Base-by-base conservation (phyloP, 176 grass and related monocot species). In the Musa acuminata region DNA sequence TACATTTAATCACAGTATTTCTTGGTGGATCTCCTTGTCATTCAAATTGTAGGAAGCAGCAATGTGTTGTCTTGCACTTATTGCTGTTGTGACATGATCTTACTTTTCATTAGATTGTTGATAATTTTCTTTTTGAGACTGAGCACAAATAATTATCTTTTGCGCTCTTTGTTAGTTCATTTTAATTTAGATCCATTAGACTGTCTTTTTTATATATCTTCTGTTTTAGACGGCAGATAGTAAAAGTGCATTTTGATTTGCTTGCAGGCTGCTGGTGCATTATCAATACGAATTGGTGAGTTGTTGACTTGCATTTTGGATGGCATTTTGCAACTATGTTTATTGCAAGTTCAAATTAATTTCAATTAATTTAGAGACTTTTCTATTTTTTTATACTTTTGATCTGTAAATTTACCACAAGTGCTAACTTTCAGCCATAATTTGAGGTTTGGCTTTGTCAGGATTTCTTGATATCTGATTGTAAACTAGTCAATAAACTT, bases 211-310 rank as follows among this genome's bases (percentile, higher is more conserved):
- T 82, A 14, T 83, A 13, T 9, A 21, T 26, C 20, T 9, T 1
- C 55, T 1, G 8, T 19, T 53, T 8, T 11, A 79, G 21, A 20
- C 60, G 13, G 1, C 21, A n/a, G 0, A 58, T 20, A 55, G 57
- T 96, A 2, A 75, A 43, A 43, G 58, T 55, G 3, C 71, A 16
- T 17, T 74, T 52, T 81, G 29, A 53, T 86, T 88, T 62, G 81
- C 85, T 0, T 66, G 79, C 87, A 97, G 93, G 95, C 95, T 89
- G 95, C 95, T 79, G 90, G 95, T 11, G 95, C 95, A 62, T 88
- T 99, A 43, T 94, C 84, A 76, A 94, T 99, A 77, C 87, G 87
- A 75, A 99, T 99, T 82, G 90, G 94, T 93, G 22, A 93, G 87
- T 89, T 81, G 1, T 64, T 88, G 75, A 22, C 35, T 53, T 69